These are phyloP conservation scores for Fusarium concolor DNA, from an alignment of 2,329 filamentous ascomycete genomes.

Conservation along the genomic window DNA sequence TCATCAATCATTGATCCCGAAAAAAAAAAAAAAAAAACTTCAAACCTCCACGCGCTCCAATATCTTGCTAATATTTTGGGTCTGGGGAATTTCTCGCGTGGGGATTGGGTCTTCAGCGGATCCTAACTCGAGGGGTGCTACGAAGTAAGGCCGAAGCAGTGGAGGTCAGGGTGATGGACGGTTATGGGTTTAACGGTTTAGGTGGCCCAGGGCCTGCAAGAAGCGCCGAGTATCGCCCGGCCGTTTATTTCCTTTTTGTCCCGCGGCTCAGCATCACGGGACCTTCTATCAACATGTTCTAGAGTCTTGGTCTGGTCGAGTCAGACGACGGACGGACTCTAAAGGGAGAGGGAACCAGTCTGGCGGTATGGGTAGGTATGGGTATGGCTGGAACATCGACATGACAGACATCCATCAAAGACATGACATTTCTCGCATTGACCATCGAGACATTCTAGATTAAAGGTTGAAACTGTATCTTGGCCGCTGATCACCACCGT, in stretches of 20 bases:
- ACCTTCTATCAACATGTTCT: background rate
- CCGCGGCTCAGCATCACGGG: constrained; percentile 2
- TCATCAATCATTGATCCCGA: too few species aligned
- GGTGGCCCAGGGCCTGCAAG: constrained; percentile 33
- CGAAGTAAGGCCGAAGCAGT: constrained; percentile 50
- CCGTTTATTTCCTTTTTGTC: constrained; percentile 33
- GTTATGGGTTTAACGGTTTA: constrained; percentile 7
- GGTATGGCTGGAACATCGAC: constrained; percentile 7
- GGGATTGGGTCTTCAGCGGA: constrained; percentile 25
- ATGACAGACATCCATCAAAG: background rate
- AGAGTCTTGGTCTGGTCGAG: background rate
- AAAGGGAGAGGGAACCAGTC: constrained; percentile 19
- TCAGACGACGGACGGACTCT: constrained; percentile 7
- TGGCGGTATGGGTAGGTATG: constrained; percentile 12
- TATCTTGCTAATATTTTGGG: constrained; percentile 38
- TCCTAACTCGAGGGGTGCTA: constrained; percentile 39
- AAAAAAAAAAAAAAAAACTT: background rate
- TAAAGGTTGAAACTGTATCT: background rate
- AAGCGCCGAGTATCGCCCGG: constrained; percentile 55
- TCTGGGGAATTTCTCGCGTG: constrained; percentile 49
- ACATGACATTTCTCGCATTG: background rate
- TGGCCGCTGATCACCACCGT: background rate
- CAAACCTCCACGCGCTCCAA: constrained; percentile 37
- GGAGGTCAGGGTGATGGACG: constrained; percentile 11
- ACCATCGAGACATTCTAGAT: background rate